These are phyloP conservation scores for Linnemannia zychae DNA, from an alignment of 192 early-diverging fungal species.

Conservation along the genomic window DNA sequence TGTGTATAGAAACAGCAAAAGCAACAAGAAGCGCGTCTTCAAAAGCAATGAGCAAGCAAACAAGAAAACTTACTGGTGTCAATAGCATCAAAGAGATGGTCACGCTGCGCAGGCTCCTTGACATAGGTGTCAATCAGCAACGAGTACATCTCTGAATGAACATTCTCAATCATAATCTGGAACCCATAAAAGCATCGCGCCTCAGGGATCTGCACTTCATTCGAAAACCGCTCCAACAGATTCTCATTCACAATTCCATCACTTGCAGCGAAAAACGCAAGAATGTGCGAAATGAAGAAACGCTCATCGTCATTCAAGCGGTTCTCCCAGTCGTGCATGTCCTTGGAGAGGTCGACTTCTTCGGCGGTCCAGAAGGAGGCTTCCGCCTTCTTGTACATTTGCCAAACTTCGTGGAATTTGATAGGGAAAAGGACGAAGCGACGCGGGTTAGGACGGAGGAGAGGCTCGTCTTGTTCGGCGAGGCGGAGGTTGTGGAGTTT, in stretches of 20 bases:
- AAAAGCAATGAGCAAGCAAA: slow-evolving; percentile 1
- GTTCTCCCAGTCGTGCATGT: slow-evolving; percentile 89
- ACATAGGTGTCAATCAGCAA: slow-evolving; percentile 96
- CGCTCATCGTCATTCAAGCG: slow-evolving; percentile 86
- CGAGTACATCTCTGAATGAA: slow-evolving; percentile 94
- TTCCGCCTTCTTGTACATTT: slow-evolving; percentile 97
- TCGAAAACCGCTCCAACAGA: slow-evolving; percentile 86
- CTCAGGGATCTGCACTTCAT: slow-evolving; percentile 93
- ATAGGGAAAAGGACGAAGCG: slow-evolving; percentile 93
- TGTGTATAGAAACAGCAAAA: neutral
- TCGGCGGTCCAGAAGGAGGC: slow-evolving; percentile 97
- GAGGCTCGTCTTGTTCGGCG: slow-evolving; percentile 40
- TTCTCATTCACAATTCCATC: slow-evolving; percentile 98
- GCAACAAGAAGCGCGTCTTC: neutral
- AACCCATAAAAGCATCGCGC: slow-evolving; percentile 96
- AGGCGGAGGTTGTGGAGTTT: slow-evolving; percentile 15
- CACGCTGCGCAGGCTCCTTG: slow-evolving; percentile 83
- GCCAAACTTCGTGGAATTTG: slow-evolving; percentile 92
- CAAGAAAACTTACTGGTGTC: slow-evolving; percentile 74
- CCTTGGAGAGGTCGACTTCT: slow-evolving; percentile 93
- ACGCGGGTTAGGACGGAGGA: slow-evolving; percentile 71
- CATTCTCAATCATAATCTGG: slow-evolving; percentile 98
- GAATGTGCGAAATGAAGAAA: slow-evolving; percentile 90
- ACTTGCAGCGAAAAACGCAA: slow-evolving; percentile 95
- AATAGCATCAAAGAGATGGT: slow-evolving; percentile 91